A percentile compares a stretch with the other conserved stretches of the same genome.
These are phyloP conservation scores for Hypoxylon crocopeplum DNA, from an alignment of 495 filamentous ascomycete genomes.

Conservation along the genomic window DNA sequence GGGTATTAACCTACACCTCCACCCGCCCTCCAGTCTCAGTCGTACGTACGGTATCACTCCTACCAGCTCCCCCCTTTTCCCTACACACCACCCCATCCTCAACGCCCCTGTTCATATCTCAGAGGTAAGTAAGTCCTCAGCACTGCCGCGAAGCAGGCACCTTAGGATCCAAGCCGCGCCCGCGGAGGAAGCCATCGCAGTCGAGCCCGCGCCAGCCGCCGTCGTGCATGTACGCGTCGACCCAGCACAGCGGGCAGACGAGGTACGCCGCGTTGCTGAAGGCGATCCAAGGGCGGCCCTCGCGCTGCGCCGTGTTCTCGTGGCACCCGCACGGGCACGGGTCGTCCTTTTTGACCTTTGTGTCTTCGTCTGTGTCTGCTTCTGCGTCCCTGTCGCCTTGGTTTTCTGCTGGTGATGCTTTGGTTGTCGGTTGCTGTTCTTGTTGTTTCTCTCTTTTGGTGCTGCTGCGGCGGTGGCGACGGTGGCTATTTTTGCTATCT, in stretches of 20 bases:
- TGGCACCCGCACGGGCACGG: slow-evolving; percentile 20
- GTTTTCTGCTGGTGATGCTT: too few species aligned
- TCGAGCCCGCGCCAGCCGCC: slow-evolving; percentile 6
- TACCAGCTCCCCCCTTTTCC: not conserved
- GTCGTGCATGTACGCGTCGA: slow-evolving; percentile 27
- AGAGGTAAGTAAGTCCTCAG: not conserved
- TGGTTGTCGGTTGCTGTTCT: too few species aligned
- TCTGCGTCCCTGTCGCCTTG: too few species aligned
- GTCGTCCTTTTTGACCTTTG: too few species aligned
- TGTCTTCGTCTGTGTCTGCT: too few species aligned
- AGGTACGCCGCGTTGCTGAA: slow-evolving; percentile 19
- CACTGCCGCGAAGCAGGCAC: slow-evolving; percentile 20
- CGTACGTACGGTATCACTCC: too few species aligned
- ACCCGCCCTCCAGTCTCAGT: too few species aligned
- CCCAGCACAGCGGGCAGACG: slow-evolving; percentile 21
- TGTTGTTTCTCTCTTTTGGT: too few species aligned
- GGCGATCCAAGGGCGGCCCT: slow-evolving; percentile 11
- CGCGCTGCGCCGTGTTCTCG: not conserved
- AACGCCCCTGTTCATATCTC: not conserved
- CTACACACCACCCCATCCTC: not conserved
- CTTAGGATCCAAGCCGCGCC: slow-evolving; percentile 8
- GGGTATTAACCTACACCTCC: too few species aligned
- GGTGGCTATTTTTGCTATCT: too few species aligned
- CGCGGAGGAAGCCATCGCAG: slow-evolving; percentile 8
- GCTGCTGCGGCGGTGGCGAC: too few species aligned